These are phyloP conservation scores for Filobasidium floriforme DNA, from an alignment of 768 basidiomycete species.

Conservation along the genomic window DNA sequence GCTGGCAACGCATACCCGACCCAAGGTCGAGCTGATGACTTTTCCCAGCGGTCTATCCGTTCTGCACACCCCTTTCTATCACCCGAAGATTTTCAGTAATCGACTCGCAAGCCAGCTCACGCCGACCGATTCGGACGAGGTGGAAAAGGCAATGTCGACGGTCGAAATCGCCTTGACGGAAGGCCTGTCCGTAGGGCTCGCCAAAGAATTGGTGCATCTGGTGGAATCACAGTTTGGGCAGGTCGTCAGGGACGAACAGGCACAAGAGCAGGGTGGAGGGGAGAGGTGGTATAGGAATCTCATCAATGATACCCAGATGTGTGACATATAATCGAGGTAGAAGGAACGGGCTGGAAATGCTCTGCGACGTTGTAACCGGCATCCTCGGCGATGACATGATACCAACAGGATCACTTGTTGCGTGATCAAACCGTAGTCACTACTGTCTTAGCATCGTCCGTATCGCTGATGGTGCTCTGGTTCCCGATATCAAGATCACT, in stretches of 20 bases:
- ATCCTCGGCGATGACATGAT: background rate
- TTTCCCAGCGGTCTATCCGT: conserved; percentile 70
- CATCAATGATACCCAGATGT: conserved; percentile 21
- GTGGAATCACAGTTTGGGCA: conserved; percentile 60
- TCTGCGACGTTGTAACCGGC: background rate
- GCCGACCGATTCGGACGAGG: no score
- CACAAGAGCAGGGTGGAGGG: conserved; percentile 43
- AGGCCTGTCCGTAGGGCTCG: conserved; percentile 62
- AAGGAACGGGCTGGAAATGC: background rate
- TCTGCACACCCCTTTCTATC: conserved; percentile 73
- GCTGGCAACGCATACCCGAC: conserved; percentile 59
- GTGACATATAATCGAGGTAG: background rate
- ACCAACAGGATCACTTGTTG: background rate
- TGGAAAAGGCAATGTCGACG: conserved; percentile 5
- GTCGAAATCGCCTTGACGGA: conserved; percentile 68
- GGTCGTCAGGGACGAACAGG: conserved; percentile 69
- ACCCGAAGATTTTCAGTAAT: conserved; percentile 59
- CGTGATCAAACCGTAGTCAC: background rate
- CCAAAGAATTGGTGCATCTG: conserved; percentile 66
- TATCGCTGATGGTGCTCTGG: background rate
- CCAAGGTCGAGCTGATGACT: conserved; percentile 59
- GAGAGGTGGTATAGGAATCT: conserved; percentile 55
- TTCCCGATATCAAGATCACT: background rate
- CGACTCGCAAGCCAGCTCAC: conserved; percentile 42
- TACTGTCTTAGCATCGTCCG: background rate